phyloP scores from a whole-genome alignment of 2,329 filamentous ascomycete genomes.

The Arthrobotrys pseudoclavata region DNA sequence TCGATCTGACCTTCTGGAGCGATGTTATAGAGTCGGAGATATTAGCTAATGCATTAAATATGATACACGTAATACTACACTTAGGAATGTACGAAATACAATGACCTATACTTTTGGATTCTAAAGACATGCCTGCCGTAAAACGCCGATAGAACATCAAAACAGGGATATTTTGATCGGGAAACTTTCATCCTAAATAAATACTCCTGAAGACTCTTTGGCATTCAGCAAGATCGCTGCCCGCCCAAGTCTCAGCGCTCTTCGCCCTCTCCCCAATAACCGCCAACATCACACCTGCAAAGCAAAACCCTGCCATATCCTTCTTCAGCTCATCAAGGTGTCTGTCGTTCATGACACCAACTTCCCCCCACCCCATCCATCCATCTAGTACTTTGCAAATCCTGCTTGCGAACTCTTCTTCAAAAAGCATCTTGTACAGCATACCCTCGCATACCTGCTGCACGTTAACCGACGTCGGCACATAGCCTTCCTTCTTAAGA shows the following conservation, averaged over 20 bases:
- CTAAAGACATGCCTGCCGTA: not conserved
- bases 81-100: not conserved
- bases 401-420: conserved; percentile 67
- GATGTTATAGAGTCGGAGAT: no score
- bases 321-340: conserved; percentile 56
- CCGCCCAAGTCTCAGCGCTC: conserved; percentile 55
- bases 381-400: conserved; percentile 69
- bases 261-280: conserved; percentile 51
- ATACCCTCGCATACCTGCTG: conserved; percentile 69
- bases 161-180: not conserved
- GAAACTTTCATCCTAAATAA: conserved; percentile 35
- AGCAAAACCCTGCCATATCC: conserved; percentile 43
- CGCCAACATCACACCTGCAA: conserved; percentile 37
- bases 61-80: not conserved
- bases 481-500: conserved; percentile 69
- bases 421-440: conserved; percentile 71
- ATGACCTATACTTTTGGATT: not conserved
- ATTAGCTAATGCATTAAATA: conserved; percentile 16
- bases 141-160: conserved; percentile 7
- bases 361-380: conserved; percentile 72
- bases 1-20: no score
- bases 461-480: conserved; percentile 68
- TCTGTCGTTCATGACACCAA: conserved; percentile 69
- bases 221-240: conserved; percentile 53
- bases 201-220: conserved; percentile 53